These are phyloP conservation scores for Sanguinoderma infundibulare DNA, from an alignment of 1,284 basidiomycete genomes.

Conservation along the genomic window DNA sequence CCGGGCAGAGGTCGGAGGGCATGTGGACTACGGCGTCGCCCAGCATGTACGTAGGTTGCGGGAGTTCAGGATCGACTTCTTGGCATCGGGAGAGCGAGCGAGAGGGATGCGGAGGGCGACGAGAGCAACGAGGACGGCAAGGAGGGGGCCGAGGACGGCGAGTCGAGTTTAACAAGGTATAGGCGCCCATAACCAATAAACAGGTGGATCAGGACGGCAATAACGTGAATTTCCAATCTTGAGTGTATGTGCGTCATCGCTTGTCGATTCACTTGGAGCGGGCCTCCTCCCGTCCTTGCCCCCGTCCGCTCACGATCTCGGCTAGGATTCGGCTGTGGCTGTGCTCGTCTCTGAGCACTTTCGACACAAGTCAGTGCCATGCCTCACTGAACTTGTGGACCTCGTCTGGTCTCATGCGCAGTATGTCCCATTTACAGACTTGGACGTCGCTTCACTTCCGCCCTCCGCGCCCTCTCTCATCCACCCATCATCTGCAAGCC, in stretches of 20 bases:
- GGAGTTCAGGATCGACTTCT: background rate
- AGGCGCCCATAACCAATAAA: background rate
- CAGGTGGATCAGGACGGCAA: too few species aligned
- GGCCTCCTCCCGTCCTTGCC: background rate
- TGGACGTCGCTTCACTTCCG: too few species aligned
- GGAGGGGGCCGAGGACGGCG: too few species aligned
- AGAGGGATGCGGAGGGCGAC: too few species aligned
- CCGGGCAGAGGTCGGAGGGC: slow-evolving; percentile 35
- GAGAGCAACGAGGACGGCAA: too few species aligned
- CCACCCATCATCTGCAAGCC: too few species aligned
- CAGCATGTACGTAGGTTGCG: slow-evolving; percentile 23
- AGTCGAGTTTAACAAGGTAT: too few species aligned
- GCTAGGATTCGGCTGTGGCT: background rate
- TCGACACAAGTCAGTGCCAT: background rate
- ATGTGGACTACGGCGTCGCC: slow-evolving; percentile 33
- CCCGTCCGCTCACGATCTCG: background rate
- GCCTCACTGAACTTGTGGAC: background rate
- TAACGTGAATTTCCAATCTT: too few species aligned
- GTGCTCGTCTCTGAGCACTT: background rate
- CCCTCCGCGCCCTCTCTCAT: too few species aligned
- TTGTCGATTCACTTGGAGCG: background rate
- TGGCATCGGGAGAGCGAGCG: background rate
- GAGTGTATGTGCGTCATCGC: too few species aligned
- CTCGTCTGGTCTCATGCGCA: slow-evolving; percentile 32
- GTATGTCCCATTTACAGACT: too few species aligned